Conservation (phyloP, 1,139 yeast species). For the Protomyces inouyei region DNA sequence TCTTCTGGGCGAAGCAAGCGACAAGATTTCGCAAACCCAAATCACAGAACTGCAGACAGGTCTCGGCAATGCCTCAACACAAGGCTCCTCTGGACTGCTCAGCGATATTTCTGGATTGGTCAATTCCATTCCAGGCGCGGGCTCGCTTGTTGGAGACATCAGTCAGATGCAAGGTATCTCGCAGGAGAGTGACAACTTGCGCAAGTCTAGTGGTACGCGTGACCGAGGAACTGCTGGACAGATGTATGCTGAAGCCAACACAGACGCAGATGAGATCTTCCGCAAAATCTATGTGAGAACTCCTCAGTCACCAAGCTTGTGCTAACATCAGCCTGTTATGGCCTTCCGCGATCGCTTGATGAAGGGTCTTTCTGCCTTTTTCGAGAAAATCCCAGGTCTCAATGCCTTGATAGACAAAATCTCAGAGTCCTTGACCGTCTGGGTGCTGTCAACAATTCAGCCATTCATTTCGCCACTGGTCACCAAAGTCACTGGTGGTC, state of each 20-base stretch:
- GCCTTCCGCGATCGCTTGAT: background rate
- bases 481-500: constrained; percentile 31
- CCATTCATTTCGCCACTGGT: constrained; percentile 35
- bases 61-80: constrained; percentile 25
- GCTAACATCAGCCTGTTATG: background rate
- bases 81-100: constrained; percentile 17
- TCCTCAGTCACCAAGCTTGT: constrained; percentile 31
- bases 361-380: constrained; percentile 20
- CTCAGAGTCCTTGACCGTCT: constrained; percentile 34
- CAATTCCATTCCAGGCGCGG: constrained; percentile 2
- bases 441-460: constrained; percentile 35
- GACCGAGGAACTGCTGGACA: background rate
- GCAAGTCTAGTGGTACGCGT: background rate
- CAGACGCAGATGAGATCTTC: constrained; percentile 31
- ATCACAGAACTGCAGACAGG: constrained; percentile 31
- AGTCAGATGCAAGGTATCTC: constrained; percentile 27
- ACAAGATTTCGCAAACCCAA: constrained; percentile 35
- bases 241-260: constrained; percentile 11
- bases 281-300: constrained; percentile 34
- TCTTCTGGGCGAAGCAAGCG: constrained; percentile 36
- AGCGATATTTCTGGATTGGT: constrained; percentile 7
- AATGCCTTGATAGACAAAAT: constrained; percentile 34
- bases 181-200: constrained; percentile 25
- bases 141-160: constrained; percentile 16
- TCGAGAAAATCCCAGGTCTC: constrained; percentile 34